phyloP scores from a whole-genome alignment of 2,329 filamentous ascomycete genomes.

The Alternaria solani region DNA sequence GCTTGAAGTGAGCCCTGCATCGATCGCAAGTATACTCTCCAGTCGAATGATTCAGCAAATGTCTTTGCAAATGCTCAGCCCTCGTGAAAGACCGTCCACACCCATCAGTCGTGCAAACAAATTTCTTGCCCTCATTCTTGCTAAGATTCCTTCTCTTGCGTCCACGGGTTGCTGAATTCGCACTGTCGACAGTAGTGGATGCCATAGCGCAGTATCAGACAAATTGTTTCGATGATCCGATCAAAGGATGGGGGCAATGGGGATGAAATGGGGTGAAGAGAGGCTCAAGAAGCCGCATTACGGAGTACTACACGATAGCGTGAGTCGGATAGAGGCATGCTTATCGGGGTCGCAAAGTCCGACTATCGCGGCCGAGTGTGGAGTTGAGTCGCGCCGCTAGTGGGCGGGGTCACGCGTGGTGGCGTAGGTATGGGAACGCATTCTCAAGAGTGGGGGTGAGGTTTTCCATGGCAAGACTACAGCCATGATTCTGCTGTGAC shows the following conservation, averaged over 20 bases:
- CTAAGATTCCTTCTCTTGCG: conserved; percentile 66
- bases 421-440: conserved; percentile 12
- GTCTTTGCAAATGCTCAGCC: conserved; percentile 93
- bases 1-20: conserved; percentile 68
- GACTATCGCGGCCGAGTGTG: conserved; percentile 22
- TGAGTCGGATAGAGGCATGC: conserved; percentile 16
- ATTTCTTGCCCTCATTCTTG: conserved; percentile 61
- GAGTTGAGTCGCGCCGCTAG: conserved; percentile 17
- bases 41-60: conserved; percentile 84
- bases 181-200: conserved; percentile 24
- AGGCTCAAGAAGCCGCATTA: neutral
- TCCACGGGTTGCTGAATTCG: conserved; percentile 56
- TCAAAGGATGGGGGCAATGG: conserved; percentile 39
- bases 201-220: conserved; percentile 22
- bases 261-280: conserved; percentile 9
- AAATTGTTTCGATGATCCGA: conserved; percentile 11
- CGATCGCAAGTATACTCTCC: conserved; percentile 64
- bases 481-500: neutral
- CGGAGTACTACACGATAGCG: neutral
- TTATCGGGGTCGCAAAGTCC: conserved; percentile 25
- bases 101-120: conserved; percentile 75
- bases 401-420: conserved; percentile 26
- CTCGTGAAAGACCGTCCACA: conserved; percentile 95
- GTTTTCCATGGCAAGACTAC: neutral
- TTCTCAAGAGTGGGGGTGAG: conserved; percentile 28